These are phyloP conservation scores for Exophiala sp. DNA, from an alignment of 2,329 filamentous ascomycete species.

Conservation along the genomic window DNA sequence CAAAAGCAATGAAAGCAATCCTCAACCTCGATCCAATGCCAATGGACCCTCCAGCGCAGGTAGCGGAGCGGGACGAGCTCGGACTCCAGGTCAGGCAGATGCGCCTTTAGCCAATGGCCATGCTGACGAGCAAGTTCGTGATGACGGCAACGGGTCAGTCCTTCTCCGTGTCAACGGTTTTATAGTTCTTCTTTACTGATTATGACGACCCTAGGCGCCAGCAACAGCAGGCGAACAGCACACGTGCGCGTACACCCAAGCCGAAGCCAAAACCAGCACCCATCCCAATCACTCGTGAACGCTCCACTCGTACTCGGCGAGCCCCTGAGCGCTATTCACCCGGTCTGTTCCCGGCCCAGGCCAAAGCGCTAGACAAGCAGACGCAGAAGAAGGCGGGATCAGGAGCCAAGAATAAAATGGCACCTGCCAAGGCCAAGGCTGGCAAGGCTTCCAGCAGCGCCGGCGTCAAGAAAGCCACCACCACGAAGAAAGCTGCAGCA, in stretches of 20 bases:
- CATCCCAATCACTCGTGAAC: background rate
- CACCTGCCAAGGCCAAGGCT: background rate
- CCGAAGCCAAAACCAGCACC: background rate
- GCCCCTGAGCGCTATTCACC: slow-evolving; percentile 1
- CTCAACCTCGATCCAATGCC: too few relatives aligned
- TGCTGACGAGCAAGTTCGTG: too few relatives aligned
- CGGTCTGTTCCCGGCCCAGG: background rate
- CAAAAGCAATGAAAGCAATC: too few relatives aligned
- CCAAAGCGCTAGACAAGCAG: background rate
- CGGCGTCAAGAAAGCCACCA: background rate
- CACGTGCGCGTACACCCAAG: background rate
- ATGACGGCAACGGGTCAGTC: too few relatives aligned
- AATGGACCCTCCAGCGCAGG: too few relatives aligned
- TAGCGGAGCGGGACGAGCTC: too few relatives aligned
- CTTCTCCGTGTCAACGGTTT: too few relatives aligned
- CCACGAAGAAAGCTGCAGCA: background rate
- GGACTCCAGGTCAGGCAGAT: too few relatives aligned
- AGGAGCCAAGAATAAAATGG: background rate
- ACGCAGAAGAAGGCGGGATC: background rate
- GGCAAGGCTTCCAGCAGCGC: background rate
- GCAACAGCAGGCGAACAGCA: background rate
- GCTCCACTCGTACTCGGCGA: background rate
- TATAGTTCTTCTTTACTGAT: too few relatives aligned
- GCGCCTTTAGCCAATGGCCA: too few relatives aligned
- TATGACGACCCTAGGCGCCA: background rate